Evolutionary conservation across 371 early-diverging fungal genomes (phyloP).

Genomic region (Sporodiniella umbellata): DNA sequence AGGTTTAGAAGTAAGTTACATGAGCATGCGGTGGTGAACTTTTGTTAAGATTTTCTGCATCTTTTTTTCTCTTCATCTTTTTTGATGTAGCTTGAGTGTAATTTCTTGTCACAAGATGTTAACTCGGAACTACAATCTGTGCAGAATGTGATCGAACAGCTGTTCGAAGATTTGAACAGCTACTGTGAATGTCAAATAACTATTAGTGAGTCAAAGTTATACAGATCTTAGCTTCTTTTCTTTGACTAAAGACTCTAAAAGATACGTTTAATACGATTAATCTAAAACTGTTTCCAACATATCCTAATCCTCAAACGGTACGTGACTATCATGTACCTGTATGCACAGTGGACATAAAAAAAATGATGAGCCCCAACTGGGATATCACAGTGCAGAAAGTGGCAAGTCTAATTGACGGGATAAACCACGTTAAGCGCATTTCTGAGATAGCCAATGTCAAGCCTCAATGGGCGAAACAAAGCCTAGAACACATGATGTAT

Average conservation of each 20-base stretch:
- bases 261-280: conserved; percentile 70
- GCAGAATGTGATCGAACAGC: conserved; percentile 80
- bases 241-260: conserved; percentile 5
- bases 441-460: conserved; percentile 77
- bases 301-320: conserved; percentile 72
- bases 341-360: conserved; percentile 62
- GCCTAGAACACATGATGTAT: conserved; percentile 80
- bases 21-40: not conserved
- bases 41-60: not conserved
- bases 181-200: conserved; percentile 88
- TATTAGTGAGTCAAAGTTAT: conserved; percentile 55
- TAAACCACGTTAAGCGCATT: conserved; percentile 70
- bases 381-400: conserved; percentile 79
- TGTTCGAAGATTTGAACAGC: conserved; percentile 81
- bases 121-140: conserved; percentile 39
- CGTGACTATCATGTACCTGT: conserved; percentile 86
- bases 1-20: conserved; percentile 61
- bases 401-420: conserved; percentile 71
- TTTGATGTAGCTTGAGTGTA: conserved; percentile 73
- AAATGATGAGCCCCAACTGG: conserved; percentile 73
- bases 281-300: conserved; percentile 81
- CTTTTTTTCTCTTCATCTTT: not conserved
- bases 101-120: conserved; percentile 59
- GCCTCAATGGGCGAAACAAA: conserved; percentile 64
- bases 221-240: conserved; percentile 4